Percentiles rank a stretch among this genome's conserved stretches.
phyloP scores from a whole-genome alignment of 1,284 basidiomycete species.

The Melanopsichium pennsylvanicum region DNA sequence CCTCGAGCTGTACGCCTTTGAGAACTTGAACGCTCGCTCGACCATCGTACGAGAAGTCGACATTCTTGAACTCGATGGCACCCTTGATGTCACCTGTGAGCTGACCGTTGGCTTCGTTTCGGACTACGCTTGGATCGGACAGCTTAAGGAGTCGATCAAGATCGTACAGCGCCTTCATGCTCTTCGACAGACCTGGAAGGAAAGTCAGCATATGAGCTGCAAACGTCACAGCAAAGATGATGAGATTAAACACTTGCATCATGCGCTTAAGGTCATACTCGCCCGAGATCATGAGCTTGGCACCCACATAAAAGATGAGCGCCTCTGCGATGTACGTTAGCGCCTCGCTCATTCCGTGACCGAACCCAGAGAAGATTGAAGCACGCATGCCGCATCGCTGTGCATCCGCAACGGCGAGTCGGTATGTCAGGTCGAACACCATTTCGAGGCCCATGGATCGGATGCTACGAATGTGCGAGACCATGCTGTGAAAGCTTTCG shows the following conservation, averaged over 20 bases:
- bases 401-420: conserved; percentile 73
- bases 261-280: conserved; percentile 84
- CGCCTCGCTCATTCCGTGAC: conserved; percentile 79
- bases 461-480: conserved; percentile 84
- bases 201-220: conserved; percentile 87
- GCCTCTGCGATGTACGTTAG: conserved; percentile 81
- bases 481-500: conserved; percentile 84
- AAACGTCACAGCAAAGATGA: conserved; percentile 92
- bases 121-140: not conserved
- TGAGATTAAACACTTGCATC: conserved; percentile 87
- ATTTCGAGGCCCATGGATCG: conserved; percentile 86
- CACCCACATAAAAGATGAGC: conserved; percentile 87
- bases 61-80: conserved; percentile 44
- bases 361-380: conserved; percentile 83
- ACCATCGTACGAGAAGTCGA: conserved; percentile 50
- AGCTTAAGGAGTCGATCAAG: conserved; percentile 74
- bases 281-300: conserved; percentile 80
- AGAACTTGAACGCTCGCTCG: conserved; percentile 35
- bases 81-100: conserved; percentile 21
- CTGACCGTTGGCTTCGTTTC: conserved; percentile 8
- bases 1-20: conserved; percentile 22
- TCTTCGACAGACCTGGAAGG: conserved; percentile 59
- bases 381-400: conserved; percentile 76
- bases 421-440: conserved; percentile 77
- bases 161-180: conserved; percentile 74